Conservation (phyloP, 495 filamentous ascomycete genomes). For the Aspergillus funiculosus region DNA sequence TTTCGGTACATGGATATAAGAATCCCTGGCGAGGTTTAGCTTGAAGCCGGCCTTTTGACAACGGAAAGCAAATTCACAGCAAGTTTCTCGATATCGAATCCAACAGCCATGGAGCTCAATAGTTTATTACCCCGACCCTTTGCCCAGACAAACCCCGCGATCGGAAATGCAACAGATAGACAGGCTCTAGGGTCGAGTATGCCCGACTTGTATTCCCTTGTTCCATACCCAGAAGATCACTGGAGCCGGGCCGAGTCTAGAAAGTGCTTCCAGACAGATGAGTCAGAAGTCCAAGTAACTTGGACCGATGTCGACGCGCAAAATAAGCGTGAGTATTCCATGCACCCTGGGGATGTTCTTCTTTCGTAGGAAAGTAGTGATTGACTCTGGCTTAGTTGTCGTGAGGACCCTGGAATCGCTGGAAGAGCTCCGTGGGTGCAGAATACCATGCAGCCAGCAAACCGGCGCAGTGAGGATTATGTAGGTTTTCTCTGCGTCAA, state of each 20-base stretch:
- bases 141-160: neutral
- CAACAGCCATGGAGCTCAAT: conserved; percentile 8
- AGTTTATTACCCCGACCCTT: neutral
- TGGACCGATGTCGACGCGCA: conserved; percentile 11
- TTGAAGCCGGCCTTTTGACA: too few relatives aligned
- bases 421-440: neutral
- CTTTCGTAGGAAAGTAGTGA: neutral
- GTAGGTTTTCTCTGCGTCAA: conserved; percentile 17
- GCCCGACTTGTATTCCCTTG: conserved; percentile 13
- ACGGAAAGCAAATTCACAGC: too few relatives aligned
- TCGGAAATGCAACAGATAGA: neutral
- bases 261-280: conserved; percentile 9
- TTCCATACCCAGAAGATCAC: conserved; percentile 11
- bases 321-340: conserved; percentile 2
- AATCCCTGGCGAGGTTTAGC: too few relatives aligned
- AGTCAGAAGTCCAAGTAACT: conserved; percentile 7
- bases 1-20: too few relatives aligned
- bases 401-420: neutral
- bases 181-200: neutral
- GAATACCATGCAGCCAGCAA: neutral
- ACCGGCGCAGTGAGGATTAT: conserved; percentile 22
- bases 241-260: conserved; percentile 3
- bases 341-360: neutral
- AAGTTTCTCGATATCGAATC: neutral
- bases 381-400: neutral